Base-by-base conservation (phyloP, 257 asterid genomes). In the Plantago major region DNA sequence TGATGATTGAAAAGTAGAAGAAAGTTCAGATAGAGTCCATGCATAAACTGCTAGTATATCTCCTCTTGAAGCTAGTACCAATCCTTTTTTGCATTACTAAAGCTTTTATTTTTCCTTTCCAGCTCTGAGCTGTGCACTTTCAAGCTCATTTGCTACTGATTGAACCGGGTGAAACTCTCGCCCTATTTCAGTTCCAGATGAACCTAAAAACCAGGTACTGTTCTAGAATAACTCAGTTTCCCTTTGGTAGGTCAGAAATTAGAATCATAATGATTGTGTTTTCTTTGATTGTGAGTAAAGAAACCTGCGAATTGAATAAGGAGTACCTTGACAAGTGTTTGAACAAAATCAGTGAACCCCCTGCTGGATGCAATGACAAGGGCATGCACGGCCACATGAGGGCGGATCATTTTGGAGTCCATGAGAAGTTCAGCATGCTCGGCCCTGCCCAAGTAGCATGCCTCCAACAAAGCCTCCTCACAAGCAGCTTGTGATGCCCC, bases 391-490 rank as follows among this genome's bases (percentile, higher is more conserved):
- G 90, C 93, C 56, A 84, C 83, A 17, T 80, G 86, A 47, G 93
- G 82, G 53, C 93, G 90, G 81, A 87, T 81, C 83, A 78, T 74
- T 12, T 73, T 78, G 18, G 82, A 80, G 42, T 50, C 83, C 90
- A 87, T 82, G 58, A 87, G 88, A 59, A 84, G 74, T 67, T 80
- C 84, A 53, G 87, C 92, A 54, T 79, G 71, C 61, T 64, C 42
- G 69, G 79, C 78, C 64, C 62, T 68, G n/a, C 90, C 95, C 37
- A 75, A 42, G 62, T 66, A 71, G 64, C 74, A 78, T 7, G 95
- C 90, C 76, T 87, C 95, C 78, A 84, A 67, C 72, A 87, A 67
- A 26, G 93, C 92, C 75, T 84, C 95, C 75, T 87, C 95, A 67
- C 86, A 84, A 14, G 95, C 88, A 37, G 75, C 74, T 64, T 82